phyloP scores from a whole-genome alignment of 805 yeast genomes.

The Pichia deserticola region DNA sequence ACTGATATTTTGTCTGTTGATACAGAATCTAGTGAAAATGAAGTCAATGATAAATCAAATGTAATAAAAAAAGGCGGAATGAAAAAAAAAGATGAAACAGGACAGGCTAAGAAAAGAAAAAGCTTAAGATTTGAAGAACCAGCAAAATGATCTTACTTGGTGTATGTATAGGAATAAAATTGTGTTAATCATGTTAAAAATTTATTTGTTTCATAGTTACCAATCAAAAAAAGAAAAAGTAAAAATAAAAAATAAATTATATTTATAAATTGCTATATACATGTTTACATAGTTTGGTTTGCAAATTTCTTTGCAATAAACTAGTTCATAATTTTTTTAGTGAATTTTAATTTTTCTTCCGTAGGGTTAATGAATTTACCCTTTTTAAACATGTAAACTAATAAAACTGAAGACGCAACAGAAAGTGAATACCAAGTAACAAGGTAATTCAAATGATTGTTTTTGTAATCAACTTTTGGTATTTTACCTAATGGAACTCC shows the following conservation, averaged over 20 bases:
- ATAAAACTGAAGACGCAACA: slow-evolving; percentile 60
- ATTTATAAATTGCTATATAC: not conserved
- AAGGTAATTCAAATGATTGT: slow-evolving; percentile 86
- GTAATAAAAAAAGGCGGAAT: not conserved
- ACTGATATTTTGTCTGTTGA: not conserved
- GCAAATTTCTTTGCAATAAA: not conserved
- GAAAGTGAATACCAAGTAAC: slow-evolving; percentile 94
- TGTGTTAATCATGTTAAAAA: too few species aligned
- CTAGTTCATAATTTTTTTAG: slow-evolving; percentile 28
- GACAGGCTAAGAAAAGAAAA: slow-evolving; percentile 3
- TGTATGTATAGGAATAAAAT: not conserved
- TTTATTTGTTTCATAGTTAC: not conserved
- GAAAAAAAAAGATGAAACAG: not conserved
- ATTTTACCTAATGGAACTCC: slow-evolving; percentile 88
- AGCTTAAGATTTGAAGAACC: slow-evolving; percentile 8
- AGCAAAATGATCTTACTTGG: not conserved
- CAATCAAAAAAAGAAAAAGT: not conserved
- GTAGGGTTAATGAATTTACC: slow-evolving; percentile 31
- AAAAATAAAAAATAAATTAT: not conserved
- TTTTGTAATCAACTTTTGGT: slow-evolving; percentile 75
- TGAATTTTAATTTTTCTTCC: slow-evolving; percentile 43
- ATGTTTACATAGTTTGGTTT: too few species aligned
- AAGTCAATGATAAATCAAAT: not conserved
- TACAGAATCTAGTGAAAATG: not conserved
- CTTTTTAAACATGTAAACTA: slow-evolving; percentile 45